A percentile compares a stretch with the other conserved stretches of the same genome.
phyloP scores from a whole-genome alignment of 768 basidiomycete genomes.

The Suillus luteus region DNA sequence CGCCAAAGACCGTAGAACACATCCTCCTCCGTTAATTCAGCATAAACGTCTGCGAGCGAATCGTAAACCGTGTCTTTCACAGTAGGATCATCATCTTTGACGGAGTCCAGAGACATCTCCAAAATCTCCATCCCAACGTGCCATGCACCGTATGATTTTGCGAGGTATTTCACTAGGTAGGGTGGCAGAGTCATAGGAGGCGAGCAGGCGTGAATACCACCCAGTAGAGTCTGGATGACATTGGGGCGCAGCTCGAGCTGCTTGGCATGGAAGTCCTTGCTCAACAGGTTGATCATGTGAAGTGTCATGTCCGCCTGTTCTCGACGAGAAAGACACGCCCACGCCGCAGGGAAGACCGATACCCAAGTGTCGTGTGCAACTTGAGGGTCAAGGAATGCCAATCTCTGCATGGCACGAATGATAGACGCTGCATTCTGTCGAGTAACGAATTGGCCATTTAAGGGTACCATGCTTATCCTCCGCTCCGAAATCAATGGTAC shows the following conservation, averaged over 20 bases:
- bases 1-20: constrained; percentile 97
- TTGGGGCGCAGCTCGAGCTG: constrained; percentile 91
- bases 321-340: constrained; percentile 80
- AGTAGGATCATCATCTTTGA: constrained; percentile 77
- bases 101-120: constrained; percentile 72
- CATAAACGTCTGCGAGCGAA: constrained; percentile 92
- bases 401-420: constrained; percentile 76
- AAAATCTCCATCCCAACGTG: constrained; percentile 87
- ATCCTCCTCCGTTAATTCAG: constrained; percentile 95
- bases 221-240: constrained; percentile 87
- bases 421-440: constrained; percentile 53
- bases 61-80: constrained; percentile 85
- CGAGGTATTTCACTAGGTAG: constrained; percentile 93
- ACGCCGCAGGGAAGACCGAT: constrained; percentile 81
- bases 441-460: constrained; percentile 39
- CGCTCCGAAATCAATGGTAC: constrained; percentile 43
- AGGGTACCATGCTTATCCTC: constrained; percentile 38
- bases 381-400: constrained; percentile 78
- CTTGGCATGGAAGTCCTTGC: constrained; percentile 90
- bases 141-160: constrained; percentile 97
- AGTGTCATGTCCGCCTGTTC: constrained; percentile 90
- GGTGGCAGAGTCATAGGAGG: constrained; percentile 91
- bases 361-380: constrained; percentile 86
- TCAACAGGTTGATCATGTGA: constrained; percentile 86
- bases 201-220: constrained; percentile 80